phyloP scores from a whole-genome alignment of 73 alveolate species.

The Stentor roeselii region DNA sequence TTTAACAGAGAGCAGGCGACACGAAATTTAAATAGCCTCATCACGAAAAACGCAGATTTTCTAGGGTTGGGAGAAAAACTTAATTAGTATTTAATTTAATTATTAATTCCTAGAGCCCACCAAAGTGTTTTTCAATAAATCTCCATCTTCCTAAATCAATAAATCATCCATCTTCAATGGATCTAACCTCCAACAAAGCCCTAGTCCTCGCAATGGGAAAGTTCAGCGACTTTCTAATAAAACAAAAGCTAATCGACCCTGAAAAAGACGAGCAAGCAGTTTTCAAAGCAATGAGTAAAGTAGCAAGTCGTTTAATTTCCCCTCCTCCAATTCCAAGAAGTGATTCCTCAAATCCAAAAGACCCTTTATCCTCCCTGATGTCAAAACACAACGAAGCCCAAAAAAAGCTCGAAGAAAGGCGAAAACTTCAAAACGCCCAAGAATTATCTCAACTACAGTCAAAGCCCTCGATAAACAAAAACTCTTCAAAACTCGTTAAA shows the following conservation, averaged over 20 bases:
- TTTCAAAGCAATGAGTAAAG: neutral
- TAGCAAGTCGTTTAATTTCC: no score
- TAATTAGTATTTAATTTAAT: no score
- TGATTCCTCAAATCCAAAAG: neutral
- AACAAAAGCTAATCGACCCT: neutral
- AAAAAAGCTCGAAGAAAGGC: slow-evolving; percentile 1
- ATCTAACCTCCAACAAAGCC: neutral
- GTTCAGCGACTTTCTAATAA: neutral
- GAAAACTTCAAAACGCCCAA: neutral
- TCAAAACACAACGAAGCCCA: neutral
- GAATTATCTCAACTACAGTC: neutral
- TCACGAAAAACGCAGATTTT: no score
- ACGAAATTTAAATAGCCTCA: no score
- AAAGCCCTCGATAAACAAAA: neutral
- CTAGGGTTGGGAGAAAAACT: no score
- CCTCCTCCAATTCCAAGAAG: no score
- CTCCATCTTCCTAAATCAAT: no score
- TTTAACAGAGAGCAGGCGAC: no score
- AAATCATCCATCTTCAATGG: no score
- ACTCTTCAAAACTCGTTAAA: neutral
- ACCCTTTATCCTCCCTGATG: neutral
- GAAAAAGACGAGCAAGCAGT: neutral
- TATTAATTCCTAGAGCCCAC: no score
- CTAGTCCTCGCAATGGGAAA: neutral
- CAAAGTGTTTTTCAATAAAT: no score